Evolutionary conservation across 2,329 filamentous ascomycete genomes (phyloP), one percentile per base, ranked within the genome.

Genomic region (Paraphaeosphaeria minitans): DNA sequence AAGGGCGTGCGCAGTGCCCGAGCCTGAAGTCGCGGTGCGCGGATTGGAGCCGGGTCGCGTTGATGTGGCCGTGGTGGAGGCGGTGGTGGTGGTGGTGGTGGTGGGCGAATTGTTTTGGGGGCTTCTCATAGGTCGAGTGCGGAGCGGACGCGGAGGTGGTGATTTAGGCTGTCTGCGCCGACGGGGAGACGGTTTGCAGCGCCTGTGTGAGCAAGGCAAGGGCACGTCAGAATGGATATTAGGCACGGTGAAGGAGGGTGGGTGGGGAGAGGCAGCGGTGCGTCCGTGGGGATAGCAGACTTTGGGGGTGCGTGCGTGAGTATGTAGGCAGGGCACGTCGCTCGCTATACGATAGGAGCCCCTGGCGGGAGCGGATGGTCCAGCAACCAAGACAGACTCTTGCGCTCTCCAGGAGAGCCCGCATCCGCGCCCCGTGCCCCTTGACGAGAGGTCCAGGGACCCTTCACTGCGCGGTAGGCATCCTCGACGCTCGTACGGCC

Each of bases 151-250:
- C 53, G 56, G 29, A 49, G 45, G 57, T 57, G 56, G 5, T 55
- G 57, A 59, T 65, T 65, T 64, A 64, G 63, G 55, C 61, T 61
- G 57, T 59, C 60, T 55, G 50, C 51, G 31, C 51, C 31, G 37
- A 8, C 37, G 37, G 37, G 37, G 41, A 16, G n/a, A 14, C 43
- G 2, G 16, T 39, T 7, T 47, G 43, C 60, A 61, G 58, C 56
- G 58, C 47, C 51, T 19, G 45, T 41, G 9, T 57, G 42, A 22
- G 4, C 22, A 21, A 24, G 9, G 19, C 29, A 22, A 27, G 24
- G 24, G 24, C 24, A 27, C n/a, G n/a, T 3, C 24, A 27, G 24
- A 6, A 27, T 27, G 24, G 24, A 6, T 3, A 27, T 27, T 27
- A 6, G 24, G 24, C 24, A 6, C 24, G 24, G 46, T 42, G 46